phyloP scores from a whole-genome alignment of 2,329 filamentous ascomycete genomes.

The Talaromyces albobiverticillius region DNA sequence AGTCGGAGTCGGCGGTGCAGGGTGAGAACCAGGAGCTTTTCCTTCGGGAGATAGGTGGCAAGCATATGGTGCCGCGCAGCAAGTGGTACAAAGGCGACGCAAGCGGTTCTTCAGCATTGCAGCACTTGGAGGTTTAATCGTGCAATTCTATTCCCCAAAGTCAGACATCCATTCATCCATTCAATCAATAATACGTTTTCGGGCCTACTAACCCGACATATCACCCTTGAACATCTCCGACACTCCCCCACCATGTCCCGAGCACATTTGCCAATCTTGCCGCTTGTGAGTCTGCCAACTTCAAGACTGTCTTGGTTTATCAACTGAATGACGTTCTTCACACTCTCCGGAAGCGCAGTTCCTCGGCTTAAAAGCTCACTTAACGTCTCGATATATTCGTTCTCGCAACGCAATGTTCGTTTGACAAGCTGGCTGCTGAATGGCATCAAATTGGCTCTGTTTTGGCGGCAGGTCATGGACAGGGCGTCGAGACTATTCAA shows the following conservation, averaged over 20 bases:
- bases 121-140: conserved; percentile 73
- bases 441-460: conserved; percentile 74
- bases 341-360: conserved; percentile 28
- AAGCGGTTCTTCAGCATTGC: conserved; percentile 69
- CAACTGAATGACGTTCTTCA: conserved; percentile 29
- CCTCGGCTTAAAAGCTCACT: conserved; percentile 43
- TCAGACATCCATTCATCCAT: too few relatives aligned
- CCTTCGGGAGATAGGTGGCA: conserved; percentile 25
- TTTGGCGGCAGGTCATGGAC: conserved; percentile 74
- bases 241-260: conserved; percentile 84
- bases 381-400: conserved; percentile 56
- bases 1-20: neutral
- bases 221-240: conserved; percentile 69
- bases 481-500: conserved; percentile 83
- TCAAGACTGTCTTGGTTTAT: conserved; percentile 28
- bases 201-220: conserved; percentile 66
- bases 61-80: conserved; percentile 66
- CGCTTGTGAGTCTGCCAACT: conserved; percentile 49
- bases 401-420: conserved; percentile 75
- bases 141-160: conserved; percentile 74
- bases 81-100: conserved; percentile 75
- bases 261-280: conserved; percentile 76
- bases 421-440: conserved; percentile 71
- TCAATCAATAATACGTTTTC: neutral
- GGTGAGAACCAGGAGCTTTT: neutral